A percentile compares a stretch with the other conserved stretches of the same genome.
phyloP scores from a whole-genome alignment of 2,329 filamentous ascomycete genomes.

The Arthroderma sp. region DNA sequence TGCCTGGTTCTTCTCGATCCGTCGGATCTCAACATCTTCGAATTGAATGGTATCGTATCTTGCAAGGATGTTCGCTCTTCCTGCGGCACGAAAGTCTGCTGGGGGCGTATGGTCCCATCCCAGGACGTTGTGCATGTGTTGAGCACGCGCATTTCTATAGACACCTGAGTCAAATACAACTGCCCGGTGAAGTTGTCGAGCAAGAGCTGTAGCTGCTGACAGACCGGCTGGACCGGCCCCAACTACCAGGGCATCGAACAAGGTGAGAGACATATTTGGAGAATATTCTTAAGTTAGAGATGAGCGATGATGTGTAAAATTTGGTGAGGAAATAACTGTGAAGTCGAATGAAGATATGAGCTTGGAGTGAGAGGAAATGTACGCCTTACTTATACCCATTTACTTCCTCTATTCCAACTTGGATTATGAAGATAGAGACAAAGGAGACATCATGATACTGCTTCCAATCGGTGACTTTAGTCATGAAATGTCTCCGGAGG shows the following conservation, averaged over 20 bases:
- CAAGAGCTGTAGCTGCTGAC: conserved; percentile 22
- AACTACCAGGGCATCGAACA: conserved; percentile 14
- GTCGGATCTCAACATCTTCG: conserved; percentile 5
- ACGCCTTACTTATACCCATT: no score
- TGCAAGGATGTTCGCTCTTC: conserved; percentile 21
- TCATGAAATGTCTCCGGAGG: no score
- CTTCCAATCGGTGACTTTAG: no score
- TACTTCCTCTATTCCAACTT: no score
- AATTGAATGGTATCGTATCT: conserved; percentile 25
- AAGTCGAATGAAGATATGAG: no score
- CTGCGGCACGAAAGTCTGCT: conserved; percentile 19
- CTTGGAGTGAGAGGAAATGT: no score
- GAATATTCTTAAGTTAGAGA: no score
- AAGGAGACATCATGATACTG: no score
- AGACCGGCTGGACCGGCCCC: conserved; percentile 23
- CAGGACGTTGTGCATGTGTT: conserved; percentile 35
- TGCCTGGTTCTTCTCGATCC: conserved; percentile 9
- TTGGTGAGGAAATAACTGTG: no score
- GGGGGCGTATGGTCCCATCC: conserved; percentile 27
- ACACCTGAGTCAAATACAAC: conserved; percentile 32
- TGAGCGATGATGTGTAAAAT: no score
- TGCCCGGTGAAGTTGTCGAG: conserved; percentile 27
- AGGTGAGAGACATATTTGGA: not conserved
- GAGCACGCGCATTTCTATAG: conserved; percentile 32
- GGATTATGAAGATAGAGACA: no score